These are phyloP conservation scores for Coemansia sp. DNA, from an alignment of 192 early-diverging fungal genomes.

Conservation along the genomic window DNA sequence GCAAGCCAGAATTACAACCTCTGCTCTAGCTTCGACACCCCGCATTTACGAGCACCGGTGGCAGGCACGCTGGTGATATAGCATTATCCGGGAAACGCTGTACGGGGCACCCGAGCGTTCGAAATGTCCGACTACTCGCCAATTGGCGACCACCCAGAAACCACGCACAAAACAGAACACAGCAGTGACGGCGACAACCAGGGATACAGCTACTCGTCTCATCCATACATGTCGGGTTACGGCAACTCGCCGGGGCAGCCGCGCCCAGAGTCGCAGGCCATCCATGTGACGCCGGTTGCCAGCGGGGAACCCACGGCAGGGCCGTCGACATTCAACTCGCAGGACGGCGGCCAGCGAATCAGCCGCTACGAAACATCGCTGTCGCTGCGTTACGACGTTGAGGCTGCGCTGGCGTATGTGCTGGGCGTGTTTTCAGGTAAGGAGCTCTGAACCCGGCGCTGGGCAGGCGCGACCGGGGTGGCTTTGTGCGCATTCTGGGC, in stretches of 20 bases:
- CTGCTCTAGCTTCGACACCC: background rate
- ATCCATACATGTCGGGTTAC: slow-evolving; percentile 33
- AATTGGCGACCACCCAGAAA: slow-evolving; percentile 28
- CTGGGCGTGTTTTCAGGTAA: slow-evolving; percentile 56
- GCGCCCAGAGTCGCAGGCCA: slow-evolving; percentile 21
- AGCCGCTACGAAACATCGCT: slow-evolving; percentile 77
- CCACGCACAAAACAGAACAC: slow-evolving; percentile 17
- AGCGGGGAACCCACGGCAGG: slow-evolving; percentile 36
- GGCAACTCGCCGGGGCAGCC: background rate
- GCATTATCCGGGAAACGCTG: background rate
- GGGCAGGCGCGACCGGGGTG: no score
- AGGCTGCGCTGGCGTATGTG: slow-evolving; percentile 66
- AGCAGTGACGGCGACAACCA: background rate
- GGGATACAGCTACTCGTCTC: slow-evolving; percentile 19
- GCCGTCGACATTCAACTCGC: slow-evolving; percentile 46
- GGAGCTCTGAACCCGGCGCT: no score
- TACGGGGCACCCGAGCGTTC: background rate
- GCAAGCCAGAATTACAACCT: background rate
- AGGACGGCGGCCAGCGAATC: slow-evolving; percentile 57
- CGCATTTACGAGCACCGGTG: slow-evolving; percentile 2
- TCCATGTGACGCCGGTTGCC: slow-evolving; percentile 15
- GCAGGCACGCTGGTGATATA: background rate
- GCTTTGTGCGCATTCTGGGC: slow-evolving; percentile 10
- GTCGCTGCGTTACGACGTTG: slow-evolving; percentile 66
- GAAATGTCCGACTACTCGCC: slow-evolving; percentile 43